Base-by-base conservation (phyloP, 164 flowering plant genomes). In the Euptelea pleiosperma region DNA sequence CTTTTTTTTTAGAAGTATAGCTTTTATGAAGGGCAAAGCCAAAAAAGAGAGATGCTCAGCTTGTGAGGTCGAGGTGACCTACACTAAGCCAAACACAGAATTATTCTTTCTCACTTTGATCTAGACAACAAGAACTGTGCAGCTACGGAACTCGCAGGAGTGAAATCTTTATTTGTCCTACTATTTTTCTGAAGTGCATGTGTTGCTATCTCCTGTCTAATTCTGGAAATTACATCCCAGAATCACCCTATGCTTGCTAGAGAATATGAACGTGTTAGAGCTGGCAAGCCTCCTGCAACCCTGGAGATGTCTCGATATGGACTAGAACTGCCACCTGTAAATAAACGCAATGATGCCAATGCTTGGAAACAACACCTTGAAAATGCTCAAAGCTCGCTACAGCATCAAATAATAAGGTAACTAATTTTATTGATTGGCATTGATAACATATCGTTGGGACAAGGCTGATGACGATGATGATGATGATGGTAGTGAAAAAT, bases 231-330 rank as follows among this genome's bases (percentile, higher is more conserved):
- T 62, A 33, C 35, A 35, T 63, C n/a, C 42, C 75, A 90, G 99
- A 71, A 85, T 61, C 82, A 91, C 62, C 97, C 99, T 16, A 85
- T 93, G 94, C 84, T 93, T 62, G 94, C 90, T 16, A 77, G 83
- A 70, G 99, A 93, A 70, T 88, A 90, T 71, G 99, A 93, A 58
- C 85, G 99, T 34, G 96, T 93, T 35, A 73, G 89, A 62, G 86
- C 91, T 37, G 92, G 89, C 46, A 93, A 75, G 73, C 97, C 99
- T 45, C 96, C 95, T 6, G 77, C 67, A 21, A 71, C 74, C 8
- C 62, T 93, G 58, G 99, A 90, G 51, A 75, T 76, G 48, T 74
- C 92, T 14, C 73, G 96, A 43, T 88, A 90, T 66, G 75, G 74
- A 22, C 72, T 90, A 45, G 97, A 93, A 45, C 64, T 72, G 21